phyloP scores from a whole-genome alignment of 2,329 filamentous ascomycete genomes.

The Cladophialophora exuberans region DNA sequence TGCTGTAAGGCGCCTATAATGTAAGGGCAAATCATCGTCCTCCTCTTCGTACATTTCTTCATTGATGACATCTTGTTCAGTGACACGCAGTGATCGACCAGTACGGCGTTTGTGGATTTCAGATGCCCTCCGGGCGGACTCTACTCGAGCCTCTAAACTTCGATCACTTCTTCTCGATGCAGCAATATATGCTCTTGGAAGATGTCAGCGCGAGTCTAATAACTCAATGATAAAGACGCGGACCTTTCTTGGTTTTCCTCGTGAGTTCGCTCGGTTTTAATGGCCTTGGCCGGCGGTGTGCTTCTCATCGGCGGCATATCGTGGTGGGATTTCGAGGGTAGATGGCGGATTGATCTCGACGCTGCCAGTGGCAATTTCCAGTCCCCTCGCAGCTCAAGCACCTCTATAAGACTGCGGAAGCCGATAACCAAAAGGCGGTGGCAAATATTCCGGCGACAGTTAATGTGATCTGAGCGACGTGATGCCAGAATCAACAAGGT shows the following conservation, averaged over 20 bases:
- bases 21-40: constrained; percentile 75
- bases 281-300: constrained; percentile 33
- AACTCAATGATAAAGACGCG: constrained; percentile 12
- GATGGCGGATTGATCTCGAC: neutral
- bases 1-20: constrained; percentile 65
- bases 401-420: neutral
- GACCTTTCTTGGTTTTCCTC: constrained; percentile 52
- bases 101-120: constrained; percentile 87
- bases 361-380: neutral
- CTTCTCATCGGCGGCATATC: constrained; percentile 32
- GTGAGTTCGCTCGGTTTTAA: constrained; percentile 34
- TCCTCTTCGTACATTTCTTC: constrained; percentile 98
- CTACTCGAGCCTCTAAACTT: constrained; percentile 81
- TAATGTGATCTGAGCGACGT: neutral
- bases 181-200: constrained; percentile 79
- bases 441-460: neutral
- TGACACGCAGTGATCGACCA: constrained; percentile 78
- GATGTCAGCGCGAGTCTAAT: constrained; percentile 26
- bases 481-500: neutral
- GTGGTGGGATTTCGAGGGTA: neutral
- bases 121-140: constrained; percentile 86
- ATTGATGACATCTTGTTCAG: constrained; percentile 81
- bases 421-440: neutral
- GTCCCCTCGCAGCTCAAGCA: too few species aligned
- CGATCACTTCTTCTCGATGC: constrained; percentile 85